Conservation (phyloP, 2,329 filamentous ascomycete species). For the Metarhizium robertsii region DNA sequence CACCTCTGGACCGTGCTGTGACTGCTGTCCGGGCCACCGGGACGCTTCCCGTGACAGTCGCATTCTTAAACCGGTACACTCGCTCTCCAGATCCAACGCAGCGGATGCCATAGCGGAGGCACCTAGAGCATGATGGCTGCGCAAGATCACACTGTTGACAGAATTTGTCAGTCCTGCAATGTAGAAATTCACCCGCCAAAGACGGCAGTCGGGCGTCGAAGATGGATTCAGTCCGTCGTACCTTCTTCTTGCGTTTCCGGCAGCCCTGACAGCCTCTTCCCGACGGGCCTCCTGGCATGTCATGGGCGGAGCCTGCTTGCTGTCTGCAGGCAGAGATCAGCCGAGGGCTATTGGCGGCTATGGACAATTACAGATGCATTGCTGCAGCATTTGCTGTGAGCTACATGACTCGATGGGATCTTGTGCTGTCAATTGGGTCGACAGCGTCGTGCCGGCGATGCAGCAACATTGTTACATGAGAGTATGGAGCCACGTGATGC, state of each 20-base stretch:
- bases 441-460: not conserved
- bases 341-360: not conserved
- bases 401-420: not conserved
- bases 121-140: slow-evolving; percentile 6
- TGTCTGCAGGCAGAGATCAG: not conserved
- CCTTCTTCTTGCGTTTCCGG: slow-evolving; percentile 7
- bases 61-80: slow-evolving; percentile 5
- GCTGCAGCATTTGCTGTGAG: not conserved
- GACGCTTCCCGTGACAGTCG: slow-evolving; percentile 1
- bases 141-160: slow-evolving; percentile 2
- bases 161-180: not conserved
- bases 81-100: slow-evolving; percentile 5
- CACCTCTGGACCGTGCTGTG: not conserved
- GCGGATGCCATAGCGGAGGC: not conserved
- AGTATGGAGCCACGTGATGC: not conserved
- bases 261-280: slow-evolving; percentile 5
- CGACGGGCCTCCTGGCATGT: slow-evolving; percentile 1
- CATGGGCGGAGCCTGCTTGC: not conserved
- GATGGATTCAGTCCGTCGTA: not conserved
- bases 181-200: not conserved
- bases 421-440: not conserved
- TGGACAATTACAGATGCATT: not conserved
- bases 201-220: not conserved
- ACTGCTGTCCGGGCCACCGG: not conserved
- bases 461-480: not conserved